A percentile compares a stretch with the other conserved stretches of the same genome.
Conservation (phyloP, 176 grass and related monocot genomes). For the Urochloa ruziziensis region DNA sequence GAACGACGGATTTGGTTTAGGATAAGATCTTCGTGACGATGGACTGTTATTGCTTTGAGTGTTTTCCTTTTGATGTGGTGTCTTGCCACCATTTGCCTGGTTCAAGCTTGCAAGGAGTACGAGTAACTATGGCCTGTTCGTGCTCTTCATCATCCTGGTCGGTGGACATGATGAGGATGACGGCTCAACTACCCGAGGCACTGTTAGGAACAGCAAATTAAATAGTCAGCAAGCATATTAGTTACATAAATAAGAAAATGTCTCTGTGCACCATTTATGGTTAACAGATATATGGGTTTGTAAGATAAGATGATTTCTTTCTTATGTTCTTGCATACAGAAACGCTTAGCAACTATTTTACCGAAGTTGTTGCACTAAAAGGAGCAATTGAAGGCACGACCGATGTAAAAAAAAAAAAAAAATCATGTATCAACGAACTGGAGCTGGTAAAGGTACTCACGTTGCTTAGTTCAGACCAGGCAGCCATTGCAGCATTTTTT, state of each 20-base stretch:
- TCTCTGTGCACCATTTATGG: not conserved
- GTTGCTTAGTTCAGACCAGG: constrained; percentile 69
- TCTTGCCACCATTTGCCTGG: constrained; percentile 30
- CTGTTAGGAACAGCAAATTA: constrained; percentile 34
- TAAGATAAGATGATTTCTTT: not conserved
- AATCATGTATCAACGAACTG: not conserved
- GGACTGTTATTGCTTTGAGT: constrained; percentile 24
- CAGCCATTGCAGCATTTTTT: constrained; percentile 92
- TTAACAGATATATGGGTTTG: not conserved
- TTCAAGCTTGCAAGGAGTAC: constrained; percentile 67
- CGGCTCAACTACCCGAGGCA: constrained; percentile 44
- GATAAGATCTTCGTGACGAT: constrained; percentile 34
- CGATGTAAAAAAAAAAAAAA: not conserved
- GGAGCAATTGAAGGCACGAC: not conserved
- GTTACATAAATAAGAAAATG: constrained; percentile 18
- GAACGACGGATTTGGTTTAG: constrained; percentile 37
- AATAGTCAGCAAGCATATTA: constrained; percentile 23
- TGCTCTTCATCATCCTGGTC: constrained; percentile 55
- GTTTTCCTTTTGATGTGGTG: constrained; percentile 35
- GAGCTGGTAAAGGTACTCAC: constrained; percentile 43
- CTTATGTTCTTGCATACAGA: not conserved
- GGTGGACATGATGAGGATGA: constrained; percentile 33
- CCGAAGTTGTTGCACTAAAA: not conserved
- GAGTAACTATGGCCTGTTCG: constrained; percentile 58
- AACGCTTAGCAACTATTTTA: not conserved